Evolutionary conservation across 208 protist species (phyloP), one percentile per base, ranked within the genome.

Genomic region (Trypanosoma melophagium): DNA sequence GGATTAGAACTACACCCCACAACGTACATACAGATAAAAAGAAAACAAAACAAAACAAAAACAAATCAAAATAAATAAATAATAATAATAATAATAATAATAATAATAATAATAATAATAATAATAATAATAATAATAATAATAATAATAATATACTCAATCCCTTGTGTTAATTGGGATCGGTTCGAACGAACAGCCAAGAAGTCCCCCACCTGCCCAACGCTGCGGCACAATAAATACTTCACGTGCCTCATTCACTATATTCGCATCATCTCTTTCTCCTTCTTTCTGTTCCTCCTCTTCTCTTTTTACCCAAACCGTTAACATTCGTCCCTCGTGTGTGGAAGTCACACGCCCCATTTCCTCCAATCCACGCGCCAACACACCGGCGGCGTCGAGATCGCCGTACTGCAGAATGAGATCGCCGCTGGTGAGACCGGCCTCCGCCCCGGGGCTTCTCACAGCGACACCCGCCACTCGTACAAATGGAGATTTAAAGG

Each of bases 121-220:
- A 25, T 50, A 35, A 51, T 22, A 51, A 50, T 25, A 62, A 62
- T 50, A 62, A 45, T 50, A 62, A 62, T 35, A 35, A 35, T 35
- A 35, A 35, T 35, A 35, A 35, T 35, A 35, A 35, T 35, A 35
- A 35, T 35, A 35, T 7, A 35, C 28, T n/a, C n/a, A n/a, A n/a
- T n/a, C n/a, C n/a, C n/a, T n/a, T n/a, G n/a, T n/a, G n/a, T n/a
- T n/a, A n/a, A n/a, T n/a, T n/a, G n/a, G n/a, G n/a, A n/a, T n/a
- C 14, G 78, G 66, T 41, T 89, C 82, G 57, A 95, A 80, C 5
- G 80, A 74, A 71, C 90, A 93, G 40, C 90, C 90, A 13, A 95
- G 77, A 56, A 93, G 71, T 5, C 90, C 90, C 0, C 58, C 66
- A n/a, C 90, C 90, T 0, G 28, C 31, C 90, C 90, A 93, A 14